Conservation (phyloP, 768 basidiomycete genomes). For the Lentinula sp. region DNA sequence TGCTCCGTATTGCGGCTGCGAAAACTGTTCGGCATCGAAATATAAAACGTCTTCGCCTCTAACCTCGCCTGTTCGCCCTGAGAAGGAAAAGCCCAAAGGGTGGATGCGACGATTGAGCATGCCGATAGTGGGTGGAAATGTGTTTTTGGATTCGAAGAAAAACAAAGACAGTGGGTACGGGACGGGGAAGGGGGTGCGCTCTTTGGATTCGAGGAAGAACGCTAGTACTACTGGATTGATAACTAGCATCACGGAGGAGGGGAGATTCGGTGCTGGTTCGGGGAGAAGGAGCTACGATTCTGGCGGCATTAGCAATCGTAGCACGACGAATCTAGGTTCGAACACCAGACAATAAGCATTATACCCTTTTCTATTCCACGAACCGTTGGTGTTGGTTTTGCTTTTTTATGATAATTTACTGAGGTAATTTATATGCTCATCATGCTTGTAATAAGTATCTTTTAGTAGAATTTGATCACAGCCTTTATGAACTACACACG, state of each 20-base stretch:
- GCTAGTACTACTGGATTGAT: conserved; percentile 35
- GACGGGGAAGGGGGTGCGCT: conserved; percentile 25
- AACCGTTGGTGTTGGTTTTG: not conserved
- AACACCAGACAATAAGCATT: conserved; percentile 26
- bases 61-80: conserved; percentile 10
- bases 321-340: conserved; percentile 40
- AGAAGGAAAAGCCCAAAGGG: conserved; percentile 51
- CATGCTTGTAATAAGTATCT: not conserved
- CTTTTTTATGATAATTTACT: not conserved
- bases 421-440: not conserved
- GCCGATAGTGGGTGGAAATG: conserved; percentile 54
- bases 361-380: not conserved
- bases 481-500: too few species aligned
- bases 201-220: conserved; percentile 46
- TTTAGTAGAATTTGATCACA: too few species aligned
- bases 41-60: conserved; percentile 32
- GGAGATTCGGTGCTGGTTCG: conserved; percentile 26
- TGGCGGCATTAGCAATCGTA: conserved; percentile 40
- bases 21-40: conserved; percentile 52
- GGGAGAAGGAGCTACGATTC: conserved; percentile 35
- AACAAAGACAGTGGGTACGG: conserved; percentile 21
- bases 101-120: conserved; percentile 79
- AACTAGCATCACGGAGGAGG: conserved; percentile 40
- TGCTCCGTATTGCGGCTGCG: conserved; percentile 63
- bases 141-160: conserved; percentile 57